Conservation (phyloP, 768 basidiomycete species). For the Boletus vinaceobasis region DNA sequence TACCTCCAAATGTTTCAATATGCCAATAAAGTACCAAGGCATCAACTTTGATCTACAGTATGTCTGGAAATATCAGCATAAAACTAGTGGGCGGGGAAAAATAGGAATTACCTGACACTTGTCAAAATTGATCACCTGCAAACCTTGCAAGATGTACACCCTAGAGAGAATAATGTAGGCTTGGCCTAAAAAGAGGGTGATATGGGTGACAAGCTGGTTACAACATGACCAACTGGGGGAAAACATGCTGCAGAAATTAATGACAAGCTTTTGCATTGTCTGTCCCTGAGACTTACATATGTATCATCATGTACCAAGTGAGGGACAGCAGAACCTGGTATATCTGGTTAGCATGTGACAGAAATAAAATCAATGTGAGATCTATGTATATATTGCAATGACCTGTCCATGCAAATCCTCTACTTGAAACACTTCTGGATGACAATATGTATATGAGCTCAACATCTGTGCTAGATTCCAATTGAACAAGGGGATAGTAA, state of each 20-base stretch:
- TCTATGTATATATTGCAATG: background rate
- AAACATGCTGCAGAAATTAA: background rate
- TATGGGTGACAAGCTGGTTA: too few species aligned
- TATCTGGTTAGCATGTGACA: background rate
- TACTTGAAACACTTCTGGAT: background rate
- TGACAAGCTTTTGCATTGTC: background rate
- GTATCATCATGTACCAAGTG: background rate
- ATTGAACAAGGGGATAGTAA: background rate
- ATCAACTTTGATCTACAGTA: too few species aligned
- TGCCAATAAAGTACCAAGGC: too few species aligned
- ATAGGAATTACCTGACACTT: too few species aligned
- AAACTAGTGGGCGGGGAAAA: too few species aligned
- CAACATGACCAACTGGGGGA: background rate
- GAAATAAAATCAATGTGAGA: rapidly evolving
- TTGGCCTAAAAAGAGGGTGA: background rate
- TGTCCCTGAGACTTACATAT: constrained; percentile 1
- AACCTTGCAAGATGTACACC: background rate
- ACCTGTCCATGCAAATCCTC: background rate
- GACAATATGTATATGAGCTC: background rate
- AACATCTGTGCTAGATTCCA: background rate
- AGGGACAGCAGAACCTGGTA: background rate
- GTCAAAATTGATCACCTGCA: background rate
- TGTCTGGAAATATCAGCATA: too few species aligned
- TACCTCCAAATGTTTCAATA: too few species aligned
- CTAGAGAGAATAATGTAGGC: background rate